Evolutionary conservation across 352 stramenopile genomes (phyloP), one percentile per base, ranked within the genome.

Genomic region (Phytophthora melonis): DNA sequence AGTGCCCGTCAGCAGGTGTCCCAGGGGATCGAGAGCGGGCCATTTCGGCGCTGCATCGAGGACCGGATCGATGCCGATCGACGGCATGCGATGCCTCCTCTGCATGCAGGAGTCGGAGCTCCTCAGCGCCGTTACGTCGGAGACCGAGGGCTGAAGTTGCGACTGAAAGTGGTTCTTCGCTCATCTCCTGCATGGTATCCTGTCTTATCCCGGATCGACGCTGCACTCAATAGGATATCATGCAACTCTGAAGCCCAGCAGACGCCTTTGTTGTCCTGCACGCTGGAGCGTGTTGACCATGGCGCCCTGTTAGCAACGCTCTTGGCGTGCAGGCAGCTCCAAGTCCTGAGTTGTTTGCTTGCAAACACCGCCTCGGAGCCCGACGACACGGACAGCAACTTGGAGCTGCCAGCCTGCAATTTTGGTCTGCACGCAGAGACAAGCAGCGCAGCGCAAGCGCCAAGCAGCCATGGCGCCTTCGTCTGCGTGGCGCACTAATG

Each of bases 1-100:
- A 74, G 52, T 60, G 52, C 60, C 52, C 21, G 50, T 4, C 19
- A 66, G 43, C 41, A 65, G 54, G 58, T 66, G 54, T 61, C 32
- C 27, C 21, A 63, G 50, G 49, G 58, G 34, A 56, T 55, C 34
- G 11, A 39, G 36, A 5, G 53, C 23, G 25, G 43, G 30, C 18
- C 63, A 58, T 58, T 58, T 52, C 21, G 11, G 16, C 41, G 56
- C 50, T 50, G 52, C 59, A 74, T 64, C 64, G 18, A 56, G 21
- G 34, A n/a, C 18, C 21, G 30, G 16, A 34, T 63, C 21, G 21
- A 25, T 13, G 58, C 19, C 41, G 49, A 54, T 64, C 58, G 41
- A 16, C n/a, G 58, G 47, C 41, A 63, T n/a, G 27, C 13, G 34
- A 54, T 32, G 23, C 25, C n/a, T 52, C 43, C 43, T 52, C 43